Base-by-base conservation (phyloP, 306 rosid species). In the Crataegus laevigata region DNA sequence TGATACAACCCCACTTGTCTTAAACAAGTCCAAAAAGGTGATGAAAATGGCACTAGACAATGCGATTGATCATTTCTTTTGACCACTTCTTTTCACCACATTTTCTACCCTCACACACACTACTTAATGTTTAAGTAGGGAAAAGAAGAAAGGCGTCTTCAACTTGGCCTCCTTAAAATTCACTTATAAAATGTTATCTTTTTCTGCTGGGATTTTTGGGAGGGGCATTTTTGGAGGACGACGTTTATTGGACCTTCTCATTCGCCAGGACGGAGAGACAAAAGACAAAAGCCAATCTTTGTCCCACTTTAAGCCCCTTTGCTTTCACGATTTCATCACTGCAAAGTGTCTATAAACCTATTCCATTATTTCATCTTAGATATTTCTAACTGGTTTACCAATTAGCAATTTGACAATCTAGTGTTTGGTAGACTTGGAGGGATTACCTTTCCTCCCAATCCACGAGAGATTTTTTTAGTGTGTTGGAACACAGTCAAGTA, bases 401-500 rank as follows among this genome's bases (percentile, higher is more conserved):
- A 45, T 45, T 14, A 14, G 52, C 52, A 47, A 47, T 34, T 34
- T 34, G 38, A 34, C 38, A 34, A 34, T 34, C 38, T 34, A 34
- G 38, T 34, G 38, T 34, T 34, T 34, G 38, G 38, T 34, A 34
- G 38, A 34, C 1, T 34, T 6, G 38, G 9, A 34, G 38, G 36
- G 38, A 34, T 1, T 34, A 1, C 38, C 38, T 34, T 34, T 34
- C 38, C 38, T 34, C 38, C 38, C 38, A 34, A 34, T 34, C 38
- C 38, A 6, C 2, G 2, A 36, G 10, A 36, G 10, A 36, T 36
- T 1, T 36, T 36, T 36, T 36, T 1, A 7, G 10, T 36, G 40
- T 36, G 40, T 9, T 0, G 2, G 40, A 30, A 36, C 10, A 36
- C 10, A 1, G 40, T 1, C 0, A 36, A 0, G 2, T 36, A 1